phyloP scores from a whole-genome alignment of 495 filamentous ascomycete genomes.

The Xylaria castorea region DNA sequence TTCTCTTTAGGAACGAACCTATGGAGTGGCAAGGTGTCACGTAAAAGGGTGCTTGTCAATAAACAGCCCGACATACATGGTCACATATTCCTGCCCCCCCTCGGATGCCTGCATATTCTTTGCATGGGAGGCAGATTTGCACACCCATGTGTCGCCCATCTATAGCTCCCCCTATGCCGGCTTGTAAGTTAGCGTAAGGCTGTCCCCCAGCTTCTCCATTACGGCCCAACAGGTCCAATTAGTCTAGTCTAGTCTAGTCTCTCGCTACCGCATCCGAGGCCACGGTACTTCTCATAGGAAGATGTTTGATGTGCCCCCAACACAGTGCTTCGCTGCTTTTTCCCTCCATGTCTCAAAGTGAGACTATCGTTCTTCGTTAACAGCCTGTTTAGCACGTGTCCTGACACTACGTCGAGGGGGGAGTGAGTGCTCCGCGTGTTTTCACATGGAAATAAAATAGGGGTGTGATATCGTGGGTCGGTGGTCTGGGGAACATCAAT shows the following conservation, averaged over 20 bases:
- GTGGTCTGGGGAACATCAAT: conserved; percentile 1
- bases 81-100: conserved; percentile 14
- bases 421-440: background rate
- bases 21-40: conserved; percentile 30
- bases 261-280: conserved; percentile 14
- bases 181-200: conserved; percentile 19
- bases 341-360: conserved; percentile 21
- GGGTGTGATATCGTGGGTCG: background rate
- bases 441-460: conserved; percentile 4
- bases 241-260: background rate
- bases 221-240: conserved; percentile 20
- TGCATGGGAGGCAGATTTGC: conserved; percentile 23
- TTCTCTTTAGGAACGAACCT: background rate
- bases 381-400: conserved; percentile 26
- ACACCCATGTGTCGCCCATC: conserved; percentile 22
- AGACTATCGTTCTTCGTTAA: conserved; percentile 2
- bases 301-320: conserved; percentile 2
- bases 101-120: conserved; percentile 26
- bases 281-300: conserved; percentile 2
- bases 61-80: conserved; percentile 23
- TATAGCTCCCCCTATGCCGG: conserved; percentile 7
- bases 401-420: background rate
- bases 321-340: conserved; percentile 8
- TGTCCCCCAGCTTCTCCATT: conserved; percentile 18
- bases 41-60: conserved; percentile 20